phyloP scores from a whole-genome alignment of 83 land plant genomes.

The Picea abies region DNA sequence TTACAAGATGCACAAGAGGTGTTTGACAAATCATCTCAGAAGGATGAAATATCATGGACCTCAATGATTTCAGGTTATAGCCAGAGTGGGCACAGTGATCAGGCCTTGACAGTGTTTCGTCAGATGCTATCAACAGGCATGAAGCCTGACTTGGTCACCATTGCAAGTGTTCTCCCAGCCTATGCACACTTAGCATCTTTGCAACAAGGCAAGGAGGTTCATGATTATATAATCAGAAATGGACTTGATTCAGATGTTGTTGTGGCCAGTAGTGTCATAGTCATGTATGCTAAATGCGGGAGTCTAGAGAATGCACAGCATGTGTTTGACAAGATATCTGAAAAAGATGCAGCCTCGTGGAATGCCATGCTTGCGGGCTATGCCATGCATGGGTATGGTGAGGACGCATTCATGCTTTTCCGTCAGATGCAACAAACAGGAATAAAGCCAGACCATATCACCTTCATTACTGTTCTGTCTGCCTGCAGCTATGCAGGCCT shows the following conservation, averaged over 20 bases:
- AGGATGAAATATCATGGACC: not conserved
- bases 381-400: constrained; percentile 35
- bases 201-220: constrained; percentile 40
- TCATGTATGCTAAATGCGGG: constrained; percentile 64
- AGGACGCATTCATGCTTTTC: constrained; percentile 49
- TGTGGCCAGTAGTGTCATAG: constrained; percentile 39
- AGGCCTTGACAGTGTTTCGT: constrained; percentile 1
- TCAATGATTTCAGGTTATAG: not conserved
- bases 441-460: constrained; percentile 47
- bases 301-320: constrained; percentile 31
- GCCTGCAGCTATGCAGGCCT: constrained; percentile 45
- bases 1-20: not conserved
- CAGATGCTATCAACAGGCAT: constrained; percentile 5
- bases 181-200: constrained; percentile 31
- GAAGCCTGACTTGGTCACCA: constrained; percentile 22
- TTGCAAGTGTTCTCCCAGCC: constrained; percentile 34
- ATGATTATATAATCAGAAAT: constrained; percentile 24
- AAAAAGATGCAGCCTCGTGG: constrained; percentile 60
- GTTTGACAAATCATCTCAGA: not conserved
- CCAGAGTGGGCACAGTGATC: not conserved
- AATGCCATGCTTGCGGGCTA: constrained; percentile 63
- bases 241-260: constrained; percentile 25
- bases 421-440: constrained; percentile 43
- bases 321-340: constrained; percentile 37
- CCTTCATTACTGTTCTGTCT: constrained; percentile 36